Conservation (phyloP, 106 monocot species). For the Dactylorhiza incarnata region DNA sequence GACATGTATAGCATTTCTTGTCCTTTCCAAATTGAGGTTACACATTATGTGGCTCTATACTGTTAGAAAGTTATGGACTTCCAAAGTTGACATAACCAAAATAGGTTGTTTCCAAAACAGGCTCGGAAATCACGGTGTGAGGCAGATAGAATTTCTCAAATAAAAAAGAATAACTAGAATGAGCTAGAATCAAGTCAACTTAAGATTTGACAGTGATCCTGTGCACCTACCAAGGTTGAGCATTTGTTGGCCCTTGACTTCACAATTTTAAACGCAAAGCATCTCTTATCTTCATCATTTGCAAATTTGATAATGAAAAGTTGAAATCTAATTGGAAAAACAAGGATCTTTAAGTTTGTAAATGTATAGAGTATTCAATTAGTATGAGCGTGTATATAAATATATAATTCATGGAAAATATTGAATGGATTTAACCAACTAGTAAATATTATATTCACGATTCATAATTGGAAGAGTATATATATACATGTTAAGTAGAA, state of each 20-base stretch:
- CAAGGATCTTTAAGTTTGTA: neutral
- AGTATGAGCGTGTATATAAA: neutral
- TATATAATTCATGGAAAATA: neutral
- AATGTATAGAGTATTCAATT: neutral
- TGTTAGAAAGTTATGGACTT: no score
- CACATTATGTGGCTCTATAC: no score
- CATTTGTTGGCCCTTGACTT: neutral
- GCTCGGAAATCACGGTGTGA: no score
- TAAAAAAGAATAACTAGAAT: neutral
- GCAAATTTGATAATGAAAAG: neutral
- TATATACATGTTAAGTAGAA: neutral
- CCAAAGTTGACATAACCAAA: no score
- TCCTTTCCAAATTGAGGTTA: no score
- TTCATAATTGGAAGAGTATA: neutral
- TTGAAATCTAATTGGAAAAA: neutral
- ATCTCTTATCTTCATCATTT: neutral
- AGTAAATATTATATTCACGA: no score
- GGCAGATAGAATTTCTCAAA: neutral
- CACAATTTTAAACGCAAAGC: neutral
- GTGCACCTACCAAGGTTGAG: neutral
- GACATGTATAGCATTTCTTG: no score
- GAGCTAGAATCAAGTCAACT: neutral
- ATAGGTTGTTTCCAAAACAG: no score
- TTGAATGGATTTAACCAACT: neutral
- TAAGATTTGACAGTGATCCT: neutral